Base-by-base conservation (phyloP, 202 grass and related monocot genomes). In the Digitaria exilis region DNA sequence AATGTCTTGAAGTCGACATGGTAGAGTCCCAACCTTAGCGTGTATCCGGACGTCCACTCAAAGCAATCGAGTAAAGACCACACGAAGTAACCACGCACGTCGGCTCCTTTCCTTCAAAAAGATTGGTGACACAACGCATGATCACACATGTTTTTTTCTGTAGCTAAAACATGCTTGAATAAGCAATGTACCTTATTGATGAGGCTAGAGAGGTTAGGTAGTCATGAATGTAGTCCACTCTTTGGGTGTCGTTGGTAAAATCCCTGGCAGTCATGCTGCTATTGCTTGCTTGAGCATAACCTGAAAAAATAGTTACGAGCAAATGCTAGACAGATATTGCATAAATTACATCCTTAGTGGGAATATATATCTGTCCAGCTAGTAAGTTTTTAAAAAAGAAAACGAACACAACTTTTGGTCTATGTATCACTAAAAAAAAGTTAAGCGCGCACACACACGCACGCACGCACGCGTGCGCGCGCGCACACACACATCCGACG, bases 41-140 rank as follows among this genome's bases (percentile, higher is more conserved):
- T 87, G 64, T 79, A 85, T 5, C 90, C 84, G 2, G 31, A 81
- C 0, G 22, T 0, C 87, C 87, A 92, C 69, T 92, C 90, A 17
- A 92, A 92, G 76, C 87, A 70, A 34, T 89, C 90, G 1, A 92
- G 62, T 11, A 92, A 48, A 54, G 90, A 84, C 90, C 87, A 92
- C 68, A 87, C 46, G 24, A 89, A 92, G 79, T 92, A 92, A 1
- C 90, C 90, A 13, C 87, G 73, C 58, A 93, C 81, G 37, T 90
- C 84, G 19, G 91, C 91, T 67, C 91, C 87, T 42, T 87, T 75
- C 28, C 91, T 90, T 34, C 64, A 82, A 39, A 22, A 73, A 10
- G 26, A 41, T 62, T 7, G 39, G 8, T 24, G 34, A 22, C 19
- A 67, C 10, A 19, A 24, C 39, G n/a, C 66, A 45, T 26, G 6